Evolutionary conservation across 208 protist genomes (phyloP), one percentile per base, ranked within the genome.

Genomic region (Trypanosoma scelopori): DNA sequence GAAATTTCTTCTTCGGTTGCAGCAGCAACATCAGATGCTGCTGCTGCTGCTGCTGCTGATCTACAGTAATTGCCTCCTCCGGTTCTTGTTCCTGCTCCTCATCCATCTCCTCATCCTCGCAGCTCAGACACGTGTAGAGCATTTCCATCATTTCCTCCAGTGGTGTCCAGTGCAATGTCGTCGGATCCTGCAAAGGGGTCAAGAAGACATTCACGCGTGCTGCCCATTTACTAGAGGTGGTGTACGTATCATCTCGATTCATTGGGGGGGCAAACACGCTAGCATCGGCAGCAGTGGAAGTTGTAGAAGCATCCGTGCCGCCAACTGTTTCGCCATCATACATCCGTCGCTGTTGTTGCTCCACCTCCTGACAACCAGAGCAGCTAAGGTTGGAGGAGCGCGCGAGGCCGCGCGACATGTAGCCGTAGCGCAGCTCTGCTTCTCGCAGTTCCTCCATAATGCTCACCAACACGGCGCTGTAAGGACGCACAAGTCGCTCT

Each of bases 391-490:
- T 37, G 32, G 58, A 3, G 37, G 11, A n/a, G 18, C 59, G 53
- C 25, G 53, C 55, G 37, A 94, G 80, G 1, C 71, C 81, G 18
- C 74, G 82, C 43, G 74, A 87, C 48, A 93, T 78, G 73, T 95
- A 95, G 6, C 78, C 80, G 64, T 88, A 88, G 48, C 76, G 76
- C 48, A 82, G 22, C 67, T 95, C 85, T 47, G 82, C 79, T 37
- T 87, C 74, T 3, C 84, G 81, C 59, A 95, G 66, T 65, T 90
- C 84, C 60, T 86, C 86, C 20, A 85, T 83, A 55, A 95, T 84
- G 67, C 82, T 84, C 27, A 72, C 82, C 20, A 95, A 75, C 28
- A 91, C 69, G 45, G 87, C 74, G 65, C 80, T 86, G 70, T 92
- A 92, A 5, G 84, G 84, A 20, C 79, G 82, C 28, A 93, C 71